Evolutionary conservation across 208 protist species (phyloP), one percentile per base, ranked within the genome.

Genomic region (Trypanosoma brucei): DNA sequence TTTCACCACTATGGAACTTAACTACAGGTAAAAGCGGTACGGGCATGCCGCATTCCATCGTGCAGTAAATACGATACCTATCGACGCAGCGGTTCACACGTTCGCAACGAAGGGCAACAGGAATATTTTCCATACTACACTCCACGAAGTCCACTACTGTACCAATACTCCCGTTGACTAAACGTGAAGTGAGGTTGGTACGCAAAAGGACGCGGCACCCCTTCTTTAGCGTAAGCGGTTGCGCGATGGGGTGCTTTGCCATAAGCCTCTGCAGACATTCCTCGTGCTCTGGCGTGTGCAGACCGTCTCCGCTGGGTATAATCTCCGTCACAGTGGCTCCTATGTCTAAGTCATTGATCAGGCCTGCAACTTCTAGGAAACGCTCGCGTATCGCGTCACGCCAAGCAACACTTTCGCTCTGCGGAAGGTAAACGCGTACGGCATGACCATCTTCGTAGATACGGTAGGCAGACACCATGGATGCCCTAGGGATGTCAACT

Each of bases 111-210:
- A 94, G 75, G 66, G 78, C 81, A 34, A 73, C 65, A 0, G 88
- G 79, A 62, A 94, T 86, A 48, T 76, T 90, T 45, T 88, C 78
- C 35, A 72, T 38, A 54, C 70, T 76, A 66, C 84, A 91, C 65
- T 88, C 78, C 9, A 87, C 74, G 71, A 93, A 91, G 73, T 91
- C 86, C 3, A 90, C 77, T 9, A 95, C 82, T 35, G 85, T 93
- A 55, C 90, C 90, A 72, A 92, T 88, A 74, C 83, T 92, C 59
- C 90, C 90, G 63, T 95, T 93, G 7, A 93, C 90, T 11, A 95
- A 71, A 60, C 80, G 83, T 56, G 68, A 78, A 2, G 75, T 82
- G 8, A 95, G 75, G 62, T 95, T 95, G 34, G 78, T 57, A 8
- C 85, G 82, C 45, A 93, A 77, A 40, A 95, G 72, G 36, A 95